Conservation (phyloP, 495 filamentous ascomycete species). For the Penicillium manginii region DNA sequence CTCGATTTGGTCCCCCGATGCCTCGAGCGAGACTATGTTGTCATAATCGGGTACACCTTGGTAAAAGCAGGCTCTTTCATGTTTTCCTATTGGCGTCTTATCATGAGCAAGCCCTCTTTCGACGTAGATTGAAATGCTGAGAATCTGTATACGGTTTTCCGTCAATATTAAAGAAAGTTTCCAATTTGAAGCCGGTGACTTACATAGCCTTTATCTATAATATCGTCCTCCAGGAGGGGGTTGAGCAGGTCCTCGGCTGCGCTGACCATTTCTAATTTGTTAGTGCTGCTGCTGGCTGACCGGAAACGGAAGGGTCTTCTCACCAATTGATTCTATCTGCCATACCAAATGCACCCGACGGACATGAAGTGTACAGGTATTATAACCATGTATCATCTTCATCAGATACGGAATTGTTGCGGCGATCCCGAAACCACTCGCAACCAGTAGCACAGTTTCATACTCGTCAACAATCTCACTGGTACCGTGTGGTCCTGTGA, state of each 20-base stretch:
- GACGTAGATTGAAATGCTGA: no score
- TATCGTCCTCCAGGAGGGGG: conserved; percentile 28
- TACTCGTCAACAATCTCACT: conserved; percentile 26
- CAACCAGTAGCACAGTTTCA: conserved; percentile 13
- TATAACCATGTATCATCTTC: conserved; percentile 34
- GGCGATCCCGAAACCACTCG: not conserved
- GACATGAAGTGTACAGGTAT: conserved; percentile 23
- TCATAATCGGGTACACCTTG: no score
- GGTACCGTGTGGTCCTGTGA: conserved; percentile 33
- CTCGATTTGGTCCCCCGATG: no score
- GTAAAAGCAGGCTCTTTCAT: no score
- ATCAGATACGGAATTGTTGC: conserved; percentile 31
- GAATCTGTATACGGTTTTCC: no score
- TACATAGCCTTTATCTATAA: conserved; percentile 29
- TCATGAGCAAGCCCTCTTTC: no score
- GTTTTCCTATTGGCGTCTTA: no score
- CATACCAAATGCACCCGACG: conserved; percentile 36
- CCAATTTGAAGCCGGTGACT: conserved; percentile 15
- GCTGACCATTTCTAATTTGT: conserved; percentile 12
- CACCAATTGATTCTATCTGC: conserved; percentile 26
- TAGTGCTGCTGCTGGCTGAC: not conserved
- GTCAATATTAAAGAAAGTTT: no score
- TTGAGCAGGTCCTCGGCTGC: conserved; percentile 18
- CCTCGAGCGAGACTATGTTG: no score
- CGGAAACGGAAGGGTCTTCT: not conserved